Conservation (phyloP, 257 asterid species). For the Solanum sitiens region DNA sequence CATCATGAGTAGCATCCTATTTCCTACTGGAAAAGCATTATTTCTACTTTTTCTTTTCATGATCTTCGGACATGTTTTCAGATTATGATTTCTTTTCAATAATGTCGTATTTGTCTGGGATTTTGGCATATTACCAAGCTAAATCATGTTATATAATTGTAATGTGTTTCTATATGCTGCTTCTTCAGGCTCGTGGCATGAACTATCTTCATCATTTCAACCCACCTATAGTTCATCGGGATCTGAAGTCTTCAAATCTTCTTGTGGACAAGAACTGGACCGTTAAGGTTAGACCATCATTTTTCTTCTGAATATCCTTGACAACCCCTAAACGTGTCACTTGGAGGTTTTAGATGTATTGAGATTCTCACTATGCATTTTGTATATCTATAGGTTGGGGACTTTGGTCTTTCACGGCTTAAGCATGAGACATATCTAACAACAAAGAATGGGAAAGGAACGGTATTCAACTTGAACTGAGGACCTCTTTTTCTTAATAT, state of each 20-base stretch:
- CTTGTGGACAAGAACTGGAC: slow-evolving; percentile 98
- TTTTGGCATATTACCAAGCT: neutral
- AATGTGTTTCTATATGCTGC: neutral
- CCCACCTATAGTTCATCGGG: slow-evolving; percentile 93
- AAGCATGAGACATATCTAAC: slow-evolving; percentile 80
- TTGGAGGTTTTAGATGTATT: neutral
- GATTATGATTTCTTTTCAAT: neutral
- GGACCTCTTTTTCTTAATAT: slow-evolving; percentile 1
- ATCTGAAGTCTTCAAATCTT: slow-evolving; percentile 94
- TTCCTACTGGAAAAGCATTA: neutral
- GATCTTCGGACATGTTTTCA: neutral
- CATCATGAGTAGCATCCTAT: neutral
- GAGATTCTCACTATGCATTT: neutral
- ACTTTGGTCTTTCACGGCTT: slow-evolving; percentile 92
- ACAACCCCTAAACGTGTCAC: neutral
- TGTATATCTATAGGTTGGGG: slow-evolving; percentile 63
- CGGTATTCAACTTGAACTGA: slow-evolving; percentile 38
- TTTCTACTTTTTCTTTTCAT: neutral
- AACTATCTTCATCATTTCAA: slow-evolving; percentile 85
- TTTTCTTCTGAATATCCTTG: neutral
- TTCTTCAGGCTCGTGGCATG: slow-evolving; percentile 83
- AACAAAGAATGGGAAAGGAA: slow-evolving; percentile 88
- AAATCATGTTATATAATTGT: neutral
- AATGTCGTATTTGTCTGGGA: neutral
- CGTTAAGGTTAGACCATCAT: slow-evolving; percentile 57